Base-by-base conservation (phyloP, 2,329 filamentous ascomycete genomes). In the Talaromyces sp. region DNA sequence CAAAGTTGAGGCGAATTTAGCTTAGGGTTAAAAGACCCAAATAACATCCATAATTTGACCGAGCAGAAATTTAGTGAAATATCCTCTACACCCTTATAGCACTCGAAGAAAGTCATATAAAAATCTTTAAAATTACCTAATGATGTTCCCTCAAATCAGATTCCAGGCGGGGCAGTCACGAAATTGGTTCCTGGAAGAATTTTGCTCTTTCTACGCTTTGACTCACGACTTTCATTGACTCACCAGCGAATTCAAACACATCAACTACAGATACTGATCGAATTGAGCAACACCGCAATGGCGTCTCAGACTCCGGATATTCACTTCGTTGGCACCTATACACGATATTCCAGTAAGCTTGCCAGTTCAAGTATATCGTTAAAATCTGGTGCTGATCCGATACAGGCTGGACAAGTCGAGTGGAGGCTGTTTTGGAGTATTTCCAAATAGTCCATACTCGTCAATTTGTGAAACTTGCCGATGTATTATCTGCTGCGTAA, bases 331-430 rank as follows among this genome's bases (percentile, higher is more conserved):
- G 73, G 73, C 35, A 62, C 66, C 28, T 62, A 67, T 63, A 75
- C 72, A 28, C 71, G 73, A 25, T 75, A 75, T 58, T 75, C 73
- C 28, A 74, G 73, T 75, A 67, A 54, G 69, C 9, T 12, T 6
- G 33, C 23, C 40, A 21, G n/a, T 44, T 18, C 23, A 9, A 9
- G 23, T 11, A 3, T 44, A 44, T 18, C 18, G 1, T 31, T 6
- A 25, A 14, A 23, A 54, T 18, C 48, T 40, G 54, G 21, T 12
- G 59, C 23, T 64, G 58, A 61, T 18, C 48, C 33, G 8, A 9
- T 23, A n/a, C 21, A 76, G 73, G 73, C 61, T 76, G 73, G 73
- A 75, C 73, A 18, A 65, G 68, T 2, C 72, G 73, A 21, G 71
- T 75, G 5, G 71, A 72, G 40, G 67, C 69, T 3, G 67, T 76